A percentile compares a stretch with the other conserved stretches of the same genome.
Evolutionary conservation across 164 flowering plant species (phyloP).

Genomic region (Saururus chinensis): DNA sequence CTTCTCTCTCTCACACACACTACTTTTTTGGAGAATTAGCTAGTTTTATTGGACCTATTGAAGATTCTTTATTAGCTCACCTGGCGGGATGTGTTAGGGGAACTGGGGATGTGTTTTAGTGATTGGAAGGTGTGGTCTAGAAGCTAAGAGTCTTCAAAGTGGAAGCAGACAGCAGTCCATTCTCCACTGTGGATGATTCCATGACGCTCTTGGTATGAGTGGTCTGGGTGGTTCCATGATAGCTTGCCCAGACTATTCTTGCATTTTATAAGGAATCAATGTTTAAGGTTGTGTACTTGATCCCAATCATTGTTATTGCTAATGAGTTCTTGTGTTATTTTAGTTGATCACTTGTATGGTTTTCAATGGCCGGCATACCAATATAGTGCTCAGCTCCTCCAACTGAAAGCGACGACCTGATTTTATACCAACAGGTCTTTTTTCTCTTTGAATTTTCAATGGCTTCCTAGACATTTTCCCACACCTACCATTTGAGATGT

Average conservation of each 20-base stretch:
- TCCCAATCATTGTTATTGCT: not conserved
- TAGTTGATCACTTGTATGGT: not conserved
- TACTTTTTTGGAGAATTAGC: no score
- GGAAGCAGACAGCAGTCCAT: not conserved
- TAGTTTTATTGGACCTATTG: no score
- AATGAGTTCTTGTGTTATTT: not conserved
- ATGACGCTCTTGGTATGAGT: not conserved
- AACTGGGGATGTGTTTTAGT: no score
- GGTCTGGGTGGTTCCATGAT: no score
- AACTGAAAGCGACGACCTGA: conserved; percentile 16
- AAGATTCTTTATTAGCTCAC: no score
- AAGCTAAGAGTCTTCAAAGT: not conserved
- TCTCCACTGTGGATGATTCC: not conserved
- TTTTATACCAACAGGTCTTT: conserved; percentile 3
- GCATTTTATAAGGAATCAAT: not conserved
- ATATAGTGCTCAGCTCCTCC: conserved; percentile 2
- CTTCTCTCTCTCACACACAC: no score
- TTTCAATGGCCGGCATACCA: conserved; percentile 6
- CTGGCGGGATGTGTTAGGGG: no score
- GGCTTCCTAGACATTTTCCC: conserved; percentile 5
- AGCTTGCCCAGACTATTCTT: not conserved
- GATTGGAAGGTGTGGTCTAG: not conserved
- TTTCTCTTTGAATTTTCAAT: conserved; percentile 10
- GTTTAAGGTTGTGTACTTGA: not conserved
- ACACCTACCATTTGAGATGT: conserved; percentile 18